Evolutionary conservation across 1,284 basidiomycete species (phyloP), one percentile per base, ranked within the genome.

Genomic region (Trichosporon sp.): DNA sequence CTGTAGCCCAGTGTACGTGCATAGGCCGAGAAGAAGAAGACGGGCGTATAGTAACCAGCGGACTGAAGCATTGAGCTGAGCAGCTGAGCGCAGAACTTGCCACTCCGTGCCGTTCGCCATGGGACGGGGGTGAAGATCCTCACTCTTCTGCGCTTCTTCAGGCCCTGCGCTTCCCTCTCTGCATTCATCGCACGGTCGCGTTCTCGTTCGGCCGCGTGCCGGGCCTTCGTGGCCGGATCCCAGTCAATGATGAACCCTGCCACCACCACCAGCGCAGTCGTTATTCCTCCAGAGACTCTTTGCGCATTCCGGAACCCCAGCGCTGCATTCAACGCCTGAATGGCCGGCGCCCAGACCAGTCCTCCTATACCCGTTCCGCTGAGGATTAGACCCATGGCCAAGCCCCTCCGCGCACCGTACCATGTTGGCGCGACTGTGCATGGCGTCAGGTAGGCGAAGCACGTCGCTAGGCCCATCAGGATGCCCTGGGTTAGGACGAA

Each of bases 11-110:
- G 65, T 7, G 69, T 72, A 2, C 67, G 59, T 2, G 74, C 73
- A 57, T 74, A 74, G 2, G 73, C 65, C 10, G 73, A 70, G 56
- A 75, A 71, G 67, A 74, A 75, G 68, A 72, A 75, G 16, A 74
- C 65, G 11, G 74, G 74, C 3, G 72, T 69, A 56, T 72, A 75
- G 61, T 75, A 75, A n/a, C 68, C 73, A 3, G 71, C 68, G 7
- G 61, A 34, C 60, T 75, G 74, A 13, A 72, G 44, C 7, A 64
- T 33, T 0, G 67, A 49, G 9, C 63, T 69, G 16, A 73, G 2
- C 16, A 70, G 59, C 61, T 75, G 71, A 5, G 64, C 68, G 25
- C 56, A 25, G 56, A 75, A 75, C 60, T 63, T 65, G 8, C 58
- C 40, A 3, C 58, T 60, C 19, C 65, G 62, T 0, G 73, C 74